A percentile compares a stretch with the other conserved stretches of the same genome.
Conservation (phyloP, 116 monocot species). For the Dioscorea cayenensis region DNA sequence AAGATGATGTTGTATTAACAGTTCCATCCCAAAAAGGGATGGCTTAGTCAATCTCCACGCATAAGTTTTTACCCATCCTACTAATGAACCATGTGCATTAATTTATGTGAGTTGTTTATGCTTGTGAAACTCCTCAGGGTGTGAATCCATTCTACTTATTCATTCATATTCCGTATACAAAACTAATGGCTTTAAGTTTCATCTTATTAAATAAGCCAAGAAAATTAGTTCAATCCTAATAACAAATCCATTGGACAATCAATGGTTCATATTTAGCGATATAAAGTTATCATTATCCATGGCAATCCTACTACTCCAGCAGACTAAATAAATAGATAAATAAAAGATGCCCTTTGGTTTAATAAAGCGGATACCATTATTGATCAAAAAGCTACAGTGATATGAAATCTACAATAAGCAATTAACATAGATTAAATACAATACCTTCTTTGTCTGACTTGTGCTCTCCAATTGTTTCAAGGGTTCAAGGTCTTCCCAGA, state of each 20-base stretch:
- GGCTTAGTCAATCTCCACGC: not conserved
- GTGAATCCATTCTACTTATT: conserved; percentile 1
- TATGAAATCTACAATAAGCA: not conserved
- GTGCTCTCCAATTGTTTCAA: too few relatives aligned
- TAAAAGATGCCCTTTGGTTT: not conserved
- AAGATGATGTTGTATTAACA: not conserved
- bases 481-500: too few relatives aligned
- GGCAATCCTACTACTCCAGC: too few relatives aligned
- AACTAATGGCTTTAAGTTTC: too few relatives aligned
- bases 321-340: not conserved
- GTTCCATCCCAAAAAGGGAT: not conserved
- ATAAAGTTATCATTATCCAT: too few relatives aligned
- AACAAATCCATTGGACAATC: too few relatives aligned
- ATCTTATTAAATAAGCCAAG: too few relatives aligned
- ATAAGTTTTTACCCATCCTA: not conserved
- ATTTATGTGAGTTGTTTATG: not conserved
- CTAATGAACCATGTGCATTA: not conserved
- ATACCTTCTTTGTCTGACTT: too few relatives aligned
- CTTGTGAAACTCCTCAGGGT: conserved; percentile 11
- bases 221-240: too few relatives aligned
- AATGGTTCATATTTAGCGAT: too few relatives aligned
- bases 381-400: not conserved
- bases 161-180: too few relatives aligned
- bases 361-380: not conserved
- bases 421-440: too few relatives aligned